Base-by-base conservation (phyloP, 2,329 filamentous ascomycete species). In the Massarina eburnea region DNA sequence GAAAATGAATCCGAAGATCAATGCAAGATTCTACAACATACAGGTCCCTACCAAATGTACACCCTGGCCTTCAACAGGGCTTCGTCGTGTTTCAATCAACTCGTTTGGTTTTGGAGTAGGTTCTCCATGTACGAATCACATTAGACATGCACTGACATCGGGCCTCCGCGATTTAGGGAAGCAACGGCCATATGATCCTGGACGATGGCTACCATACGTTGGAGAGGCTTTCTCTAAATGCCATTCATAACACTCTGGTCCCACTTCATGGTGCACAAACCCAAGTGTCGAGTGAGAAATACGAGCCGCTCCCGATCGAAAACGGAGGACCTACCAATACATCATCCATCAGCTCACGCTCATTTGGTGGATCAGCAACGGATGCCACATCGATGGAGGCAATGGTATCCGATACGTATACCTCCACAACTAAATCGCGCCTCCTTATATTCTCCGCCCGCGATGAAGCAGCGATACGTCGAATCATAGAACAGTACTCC, bases 191-290 rank as follows among this genome's bases (percentile, higher is more conserved):
- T 15, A 15, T 15, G 9, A 42, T 55, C 18, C 35, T 58, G 26
- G 49, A 60, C 18, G 58, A 63, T 40, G 51, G 42, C 6, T 52
- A 48, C 29, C 39, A 43, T 45, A 29, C 32, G 22, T 21, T 38
- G 21, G 35, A 45, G 22, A 30, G 14, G 2, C 36, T 40, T 30
- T 9, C 8, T 10, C 8, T 29, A 4, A 15, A 19, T 12, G 19
- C n/a, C 5, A 22, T 20, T 6, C 19, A 20, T 20, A 20, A 43
- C 10, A 9, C 8, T 21, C 20, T 30, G 21, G 7, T 4, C 4
- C 3, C n/a, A 4, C 3, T 18, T 35, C 4, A n/a, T 12, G 33
- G 10, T 35, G 18, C n/a, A 35, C n/a, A 17, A 19, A 18, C 19
- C 14, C 10, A 19, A 35, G 10, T 9, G 14, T 35, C 5, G 10